Conservation (phyloP, 495 filamentous ascomycete species). For the Tetracladium setigerum region DNA sequence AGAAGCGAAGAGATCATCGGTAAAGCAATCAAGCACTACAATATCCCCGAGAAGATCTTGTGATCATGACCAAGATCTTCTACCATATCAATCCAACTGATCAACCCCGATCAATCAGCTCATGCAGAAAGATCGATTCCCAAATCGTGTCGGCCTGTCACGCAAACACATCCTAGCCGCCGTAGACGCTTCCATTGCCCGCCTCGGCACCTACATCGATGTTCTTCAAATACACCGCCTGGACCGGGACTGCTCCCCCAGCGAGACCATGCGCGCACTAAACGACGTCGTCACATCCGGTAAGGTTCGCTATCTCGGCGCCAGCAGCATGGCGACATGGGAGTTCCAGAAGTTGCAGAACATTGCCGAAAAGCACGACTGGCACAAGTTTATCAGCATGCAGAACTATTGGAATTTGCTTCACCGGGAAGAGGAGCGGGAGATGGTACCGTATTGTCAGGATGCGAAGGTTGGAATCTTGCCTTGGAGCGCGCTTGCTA, state of each 20-base stretch:
- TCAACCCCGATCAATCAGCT: constrained; percentile 15
- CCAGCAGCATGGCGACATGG: constrained; percentile 44
- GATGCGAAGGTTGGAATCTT: constrained; percentile 39
- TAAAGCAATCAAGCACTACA: constrained; percentile 66
- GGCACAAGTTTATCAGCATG: constrained; percentile 53
- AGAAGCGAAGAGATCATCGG: constrained; percentile 61
- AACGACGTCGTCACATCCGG: constrained; percentile 48
- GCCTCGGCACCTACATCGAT: constrained; percentile 55
- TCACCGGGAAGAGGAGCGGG: constrained; percentile 53
- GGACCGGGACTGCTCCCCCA: constrained; percentile 35
- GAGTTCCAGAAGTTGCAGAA: constrained; percentile 41
- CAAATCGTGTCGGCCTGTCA: constrained; percentile 32
- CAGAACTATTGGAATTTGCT: constrained; percentile 50
- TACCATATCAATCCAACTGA: constrained; percentile 37
- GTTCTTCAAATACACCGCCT: constrained; percentile 56
- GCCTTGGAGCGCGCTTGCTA: constrained; percentile 47
- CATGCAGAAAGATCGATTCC: constrained; percentile 18
- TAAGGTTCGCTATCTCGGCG: constrained; percentile 52
- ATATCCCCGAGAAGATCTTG: constrained; percentile 64
- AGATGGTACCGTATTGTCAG: constrained; percentile 51
- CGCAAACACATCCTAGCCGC: constrained; percentile 52
- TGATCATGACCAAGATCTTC: constrained; percentile 72
- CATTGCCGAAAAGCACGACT: constrained; percentile 36
- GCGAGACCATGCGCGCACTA: constrained; percentile 55
- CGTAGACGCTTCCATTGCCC: constrained; percentile 46